phyloP scores from a whole-genome alignment of 495 filamentous ascomycete genomes.

The Aspergillus cristatus region DNA sequence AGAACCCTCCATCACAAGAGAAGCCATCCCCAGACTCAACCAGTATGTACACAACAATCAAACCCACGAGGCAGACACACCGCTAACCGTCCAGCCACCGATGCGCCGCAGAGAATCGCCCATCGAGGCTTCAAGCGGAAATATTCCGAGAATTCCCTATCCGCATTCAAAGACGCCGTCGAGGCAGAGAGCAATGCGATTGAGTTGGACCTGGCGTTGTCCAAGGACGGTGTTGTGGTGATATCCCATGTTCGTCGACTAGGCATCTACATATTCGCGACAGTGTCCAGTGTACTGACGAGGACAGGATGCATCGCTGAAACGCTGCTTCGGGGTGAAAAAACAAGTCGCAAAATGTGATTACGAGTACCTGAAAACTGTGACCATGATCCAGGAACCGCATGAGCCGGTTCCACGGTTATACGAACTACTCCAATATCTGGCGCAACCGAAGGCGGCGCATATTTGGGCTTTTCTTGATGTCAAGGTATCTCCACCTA shows the following conservation, averaged over 20 bases:
- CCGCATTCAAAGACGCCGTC: slow-evolving; percentile 64
- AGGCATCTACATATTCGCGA: too few relatives aligned
- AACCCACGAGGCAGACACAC: too few relatives aligned
- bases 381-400: slow-evolving; percentile 59
- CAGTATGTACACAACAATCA: too few relatives aligned
- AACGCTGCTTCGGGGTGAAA: slow-evolving; percentile 68
- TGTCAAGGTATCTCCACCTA: slow-evolving; percentile 55
- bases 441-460: slow-evolving; percentile 50
- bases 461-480: slow-evolving; percentile 77
- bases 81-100: too few relatives aligned
- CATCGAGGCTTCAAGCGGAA: slow-evolving; percentile 77
- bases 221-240: slow-evolving; percentile 75
- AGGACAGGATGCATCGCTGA: slow-evolving; percentile 58
- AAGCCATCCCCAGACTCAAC: too few relatives aligned
- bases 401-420: slow-evolving; percentile 65
- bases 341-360: slow-evolving; percentile 65
- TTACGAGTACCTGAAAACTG: slow-evolving; percentile 58
- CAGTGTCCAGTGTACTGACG: background rate
- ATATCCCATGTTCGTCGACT: slow-evolving; percentile 59
- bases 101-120: slow-evolving; percentile 54
- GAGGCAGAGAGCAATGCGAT: slow-evolving; percentile 68
- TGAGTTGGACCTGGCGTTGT: slow-evolving; percentile 81
- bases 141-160: slow-evolving; percentile 81
- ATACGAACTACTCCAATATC: slow-evolving; percentile 62
- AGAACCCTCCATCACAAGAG: too few relatives aligned